Conservation (phyloP, 2,329 filamentous ascomycete genomes). For the Diaporthe citrichinensis region DNA sequence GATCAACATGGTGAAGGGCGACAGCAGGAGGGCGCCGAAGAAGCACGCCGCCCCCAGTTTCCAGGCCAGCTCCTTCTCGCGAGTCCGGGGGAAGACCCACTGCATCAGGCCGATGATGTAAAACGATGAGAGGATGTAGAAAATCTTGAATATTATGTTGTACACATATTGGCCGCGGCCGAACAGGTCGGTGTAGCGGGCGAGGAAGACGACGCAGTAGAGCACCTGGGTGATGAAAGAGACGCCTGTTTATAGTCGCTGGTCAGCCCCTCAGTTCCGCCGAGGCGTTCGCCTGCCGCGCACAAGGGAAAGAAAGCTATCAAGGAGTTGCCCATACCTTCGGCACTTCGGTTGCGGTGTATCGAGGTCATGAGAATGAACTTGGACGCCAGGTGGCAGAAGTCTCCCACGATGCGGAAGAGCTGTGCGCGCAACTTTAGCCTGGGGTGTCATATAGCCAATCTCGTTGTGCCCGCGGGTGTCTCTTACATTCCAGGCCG, state of each 20-base stretch:
- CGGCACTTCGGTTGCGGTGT: conserved; percentile 87
- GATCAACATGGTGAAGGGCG: conserved; percentile 81
- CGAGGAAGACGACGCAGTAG: conserved; percentile 87
- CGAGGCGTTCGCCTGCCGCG: background rate
- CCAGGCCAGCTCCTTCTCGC: conserved; percentile 94
- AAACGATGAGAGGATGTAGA: conserved; percentile 86
- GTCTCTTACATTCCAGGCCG: conserved; percentile 45
- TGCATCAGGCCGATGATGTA: conserved; percentile 94
- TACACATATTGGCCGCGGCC: conserved; percentile 64
- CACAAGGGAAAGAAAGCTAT: background rate
- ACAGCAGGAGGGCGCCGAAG: conserved; percentile 73
- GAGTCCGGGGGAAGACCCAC: conserved; percentile 85
- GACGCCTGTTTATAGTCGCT: conserved; percentile 71
- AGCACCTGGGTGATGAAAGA: conserved; percentile 92
- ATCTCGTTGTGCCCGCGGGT: background rate
- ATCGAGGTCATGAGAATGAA: conserved; percentile 92
- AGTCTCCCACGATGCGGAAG: conserved; percentile 85
- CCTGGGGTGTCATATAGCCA: background rate
- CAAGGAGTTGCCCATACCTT: conserved; percentile 67
- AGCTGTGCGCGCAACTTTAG: conserved; percentile 54
- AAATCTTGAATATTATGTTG: conserved; percentile 89
- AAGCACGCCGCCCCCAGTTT: conserved; percentile 83
- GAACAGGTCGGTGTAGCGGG: conserved; percentile 90
- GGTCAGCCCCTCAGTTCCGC: conserved; percentile 40
- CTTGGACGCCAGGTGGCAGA: conserved; percentile 89